Evolutionary conservation across 371 early-diverging fungal genomes (phyloP), one percentile per base, ranked within the genome.

Genomic region (Saksenaea vasiformis): DNA sequence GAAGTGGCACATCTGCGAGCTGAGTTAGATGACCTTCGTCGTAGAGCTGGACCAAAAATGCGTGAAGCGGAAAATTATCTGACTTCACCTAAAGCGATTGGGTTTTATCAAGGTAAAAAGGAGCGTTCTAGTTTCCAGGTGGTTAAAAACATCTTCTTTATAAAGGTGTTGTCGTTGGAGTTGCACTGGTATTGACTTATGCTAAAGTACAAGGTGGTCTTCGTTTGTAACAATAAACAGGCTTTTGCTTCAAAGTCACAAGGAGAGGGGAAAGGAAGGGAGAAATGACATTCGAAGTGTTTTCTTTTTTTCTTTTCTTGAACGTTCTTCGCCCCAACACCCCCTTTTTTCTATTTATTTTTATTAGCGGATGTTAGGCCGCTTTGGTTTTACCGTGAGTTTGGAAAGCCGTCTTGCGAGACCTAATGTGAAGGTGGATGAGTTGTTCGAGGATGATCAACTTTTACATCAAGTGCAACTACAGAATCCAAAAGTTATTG

Each of bases 31-130:
- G 75, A 74, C 31, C 60, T 80, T 13, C 69, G 70, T 28, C 27
- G 56, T 54, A 70, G 60, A 53, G 77, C 76, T 28, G 67, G 69
- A 1, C 80, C 80, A 9, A 75, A 77, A 61, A 67, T 80, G 15
- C 66, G 68, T 61, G 72, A 77, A 22, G 76, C 76, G n/a, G 80
- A 80, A 36, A 65, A 69, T 60, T 73, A 66, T 39, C 60, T 80
- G 34, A 64, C 63, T 0, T 75, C 76, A 17, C 77, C 80, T 54
- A 47, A 67, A 15, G 77, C 77, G 13, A 58, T 72, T 39, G 70
- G 61, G 3, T 80, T 80, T 54, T 73, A 75, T 39, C 71, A 80
- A 58, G 80, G 80, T 65, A 68, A 47, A 54, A 0, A 35, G 34
- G 31, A 56, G 7, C 36, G 8, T 28, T 9, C 22, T 24, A 13